A percentile compares a stretch with the other conserved stretches of the same genome.
Conservation (phyloP, 768 basidiomycete genomes). For the Rhodotorula sphaerocarpa region DNA sequence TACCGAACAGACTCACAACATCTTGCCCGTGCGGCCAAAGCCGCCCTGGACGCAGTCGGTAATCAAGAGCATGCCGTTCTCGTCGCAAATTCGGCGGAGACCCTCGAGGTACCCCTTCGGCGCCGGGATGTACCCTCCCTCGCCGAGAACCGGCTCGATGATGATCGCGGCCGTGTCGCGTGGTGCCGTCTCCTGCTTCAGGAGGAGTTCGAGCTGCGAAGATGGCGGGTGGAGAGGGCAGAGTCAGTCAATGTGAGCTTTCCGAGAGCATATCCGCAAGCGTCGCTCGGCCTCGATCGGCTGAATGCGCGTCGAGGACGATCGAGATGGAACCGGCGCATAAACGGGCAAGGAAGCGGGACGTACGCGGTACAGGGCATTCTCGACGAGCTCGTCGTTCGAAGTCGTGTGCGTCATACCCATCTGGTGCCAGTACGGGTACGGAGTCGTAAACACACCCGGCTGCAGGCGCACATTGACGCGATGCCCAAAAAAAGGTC, state of each 20-base stretch:
- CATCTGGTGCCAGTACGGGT: constrained; percentile 75
- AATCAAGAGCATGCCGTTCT: constrained; percentile 73
- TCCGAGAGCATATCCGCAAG: too few species aligned
- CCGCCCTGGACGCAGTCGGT: constrained; percentile 64
- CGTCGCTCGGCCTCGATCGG: too few species aligned
- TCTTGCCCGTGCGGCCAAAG: constrained; percentile 75
- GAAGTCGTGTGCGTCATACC: constrained; percentile 31
- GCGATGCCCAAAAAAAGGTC: neutral
- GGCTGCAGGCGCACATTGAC: constrained; percentile 59
- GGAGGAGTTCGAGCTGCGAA: constrained; percentile 57
- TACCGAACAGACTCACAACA: constrained; percentile 48
- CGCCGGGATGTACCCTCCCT: constrained; percentile 90
- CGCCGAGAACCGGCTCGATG: constrained; percentile 85
- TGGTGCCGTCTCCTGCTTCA: constrained; percentile 71
- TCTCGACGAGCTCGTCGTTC: constrained; percentile 32
- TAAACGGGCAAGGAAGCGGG: neutral
- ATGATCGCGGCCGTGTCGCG: constrained; percentile 86
- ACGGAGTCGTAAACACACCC: constrained; percentile 69
- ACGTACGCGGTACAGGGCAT: constrained; percentile 27
- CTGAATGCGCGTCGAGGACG: too few species aligned
- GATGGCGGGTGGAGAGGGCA: constrained; percentile 46
- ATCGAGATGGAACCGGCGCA: too few species aligned
- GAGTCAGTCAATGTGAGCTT: neutral
- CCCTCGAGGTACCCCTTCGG: constrained; percentile 70
- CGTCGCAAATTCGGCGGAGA: constrained; percentile 73